Base-by-base conservation (phyloP, 2,329 filamentous ascomycete species). In the Venturia asperata region DNA sequence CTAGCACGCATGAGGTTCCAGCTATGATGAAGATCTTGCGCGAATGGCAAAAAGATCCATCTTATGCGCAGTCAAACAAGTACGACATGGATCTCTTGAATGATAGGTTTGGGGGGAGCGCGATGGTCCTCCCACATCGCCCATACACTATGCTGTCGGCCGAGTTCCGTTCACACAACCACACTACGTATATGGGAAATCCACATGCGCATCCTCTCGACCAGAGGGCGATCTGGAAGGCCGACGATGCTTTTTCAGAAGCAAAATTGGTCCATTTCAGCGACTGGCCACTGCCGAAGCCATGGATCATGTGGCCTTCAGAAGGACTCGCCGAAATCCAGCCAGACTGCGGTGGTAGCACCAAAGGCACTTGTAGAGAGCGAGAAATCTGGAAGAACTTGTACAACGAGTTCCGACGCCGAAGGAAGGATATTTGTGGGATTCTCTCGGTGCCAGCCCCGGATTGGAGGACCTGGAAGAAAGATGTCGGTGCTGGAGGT, bases 81-180 rank as follows among this genome's bases (percentile, higher is more conserved):
- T 87, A 83, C 66, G 87, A 89, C 67, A 89, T 89, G 86, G 86
- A 89, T 69, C 77, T 89, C 0, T 74, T 89, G 58, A 89, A 90
- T 68, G 76, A 81, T 13, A 80, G 86, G 7, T 89, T 87, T 68
- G 78, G 76, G 1, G 77, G 83, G 49, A 82, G 74, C 37, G 85
- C 85, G 2, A 72, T 87, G 71, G 78, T 89, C 27, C 77, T 90
- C 1, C 86, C 87, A 0, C 87, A 90, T 67, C 81, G 85, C 0
- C 80, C 80, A 0, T 88, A 87, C 69, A 83, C 80, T 9, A 76
- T 89, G 10, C 70, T 89, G 0, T 84, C 83, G 0, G 83, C 83
- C 19, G 87, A 89, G 72, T 89, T 89, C 69, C 81, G 86, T 5
- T 69, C 67, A 1, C 76, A 81, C 2, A 74, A 83, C n/a, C 84